These are phyloP conservation scores for Tylopilus vinaceipallidus DNA, from an alignment of 768 basidiomycete genomes.

Conservation along the genomic window DNA sequence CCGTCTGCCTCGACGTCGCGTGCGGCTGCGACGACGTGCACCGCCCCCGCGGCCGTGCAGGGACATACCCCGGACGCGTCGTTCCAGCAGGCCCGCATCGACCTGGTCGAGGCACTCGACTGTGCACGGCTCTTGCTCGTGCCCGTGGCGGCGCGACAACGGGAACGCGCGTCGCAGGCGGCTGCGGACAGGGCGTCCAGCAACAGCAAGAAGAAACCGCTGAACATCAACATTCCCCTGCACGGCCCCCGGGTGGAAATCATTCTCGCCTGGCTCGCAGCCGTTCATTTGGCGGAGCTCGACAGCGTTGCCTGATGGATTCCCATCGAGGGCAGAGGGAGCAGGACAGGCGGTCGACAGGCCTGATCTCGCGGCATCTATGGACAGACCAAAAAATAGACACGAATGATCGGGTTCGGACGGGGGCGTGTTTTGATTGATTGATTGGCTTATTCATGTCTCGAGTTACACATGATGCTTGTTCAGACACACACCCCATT, in stretches of 20 bases:
- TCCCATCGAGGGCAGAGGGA: background rate
- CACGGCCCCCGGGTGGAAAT: conserved; percentile 87
- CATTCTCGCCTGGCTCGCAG: conserved; percentile 81
- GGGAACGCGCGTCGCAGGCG: conserved; percentile 52
- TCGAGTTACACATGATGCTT: background rate
- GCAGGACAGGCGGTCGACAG: background rate
- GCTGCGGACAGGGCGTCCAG: conserved; percentile 46
- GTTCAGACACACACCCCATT: background rate
- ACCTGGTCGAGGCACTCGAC: conserved; percentile 59
- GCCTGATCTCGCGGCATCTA: conserved; percentile 22
- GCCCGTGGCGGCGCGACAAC: conserved; percentile 64
- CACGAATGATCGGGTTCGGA: background rate
- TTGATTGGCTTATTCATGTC: background rate
- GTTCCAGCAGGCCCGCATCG: conserved; percentile 26
- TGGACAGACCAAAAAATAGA: background rate
- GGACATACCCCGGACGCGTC: conserved; percentile 14
- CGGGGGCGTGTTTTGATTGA: background rate
- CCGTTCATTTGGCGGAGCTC: conserved; percentile 74
- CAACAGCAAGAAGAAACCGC: conserved; percentile 49
- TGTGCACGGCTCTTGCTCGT: conserved; percentile 70
- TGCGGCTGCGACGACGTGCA: conserved; percentile 12
- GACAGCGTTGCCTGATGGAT: conserved; percentile 38
- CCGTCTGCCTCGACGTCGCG: conserved; percentile 26
- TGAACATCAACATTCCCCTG: conserved; percentile 76
- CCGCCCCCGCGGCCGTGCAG: conserved; percentile 24